Base-by-base conservation (phyloP, 352 stramenopile species). In the Blastocystis sp. region DNA sequence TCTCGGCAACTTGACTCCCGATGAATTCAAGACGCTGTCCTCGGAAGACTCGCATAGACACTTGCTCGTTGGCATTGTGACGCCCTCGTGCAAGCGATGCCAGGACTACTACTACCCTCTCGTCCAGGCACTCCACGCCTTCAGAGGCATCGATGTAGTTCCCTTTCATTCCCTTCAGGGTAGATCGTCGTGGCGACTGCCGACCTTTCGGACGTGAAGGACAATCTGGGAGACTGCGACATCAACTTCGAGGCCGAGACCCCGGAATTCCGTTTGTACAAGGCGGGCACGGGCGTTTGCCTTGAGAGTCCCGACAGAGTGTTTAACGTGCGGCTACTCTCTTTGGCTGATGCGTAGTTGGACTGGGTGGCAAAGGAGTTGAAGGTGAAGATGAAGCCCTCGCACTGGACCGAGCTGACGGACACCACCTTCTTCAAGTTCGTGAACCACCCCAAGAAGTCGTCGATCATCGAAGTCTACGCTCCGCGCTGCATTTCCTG, bases 381-480 rank as follows among this genome's bases (percentile, higher is more conserved):
- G 21, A 80, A 80, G 6, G 69, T 80, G 69, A 80, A 80, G 39
- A 80, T 80, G 39, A 62, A 63, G 21, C 69, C 69, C 9, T 80
- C 69, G 26, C 69, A 45, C 31, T 80, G 69, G 69, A 80, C 69
- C 29, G 69, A 80, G 35, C 55, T 80, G 21, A 80, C 69, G 0
- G 69, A 80, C 29, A 60, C 24, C 4, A 62, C 69, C 4, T 80
- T 62, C 69, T 65, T 35, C 69, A 80, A 80, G 39, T 80, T 80
- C 39, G 69, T 80, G 45, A 60, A 60, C 24, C 29, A 80, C 26
- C 69, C 69, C 0, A 26, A 63, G 13, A 80, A 80, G 45, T 41
- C 39, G 24, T 60, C 69, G 4, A 80, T 80, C 35, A 80, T 80
- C 35, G 69, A 80, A 29, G 69, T 80, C 2, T 80, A 80, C 39